These are phyloP conservation scores for Trypanosoma cruzi DNA, from an alignment of 208 protist genomes.

Conservation along the genomic window DNA sequence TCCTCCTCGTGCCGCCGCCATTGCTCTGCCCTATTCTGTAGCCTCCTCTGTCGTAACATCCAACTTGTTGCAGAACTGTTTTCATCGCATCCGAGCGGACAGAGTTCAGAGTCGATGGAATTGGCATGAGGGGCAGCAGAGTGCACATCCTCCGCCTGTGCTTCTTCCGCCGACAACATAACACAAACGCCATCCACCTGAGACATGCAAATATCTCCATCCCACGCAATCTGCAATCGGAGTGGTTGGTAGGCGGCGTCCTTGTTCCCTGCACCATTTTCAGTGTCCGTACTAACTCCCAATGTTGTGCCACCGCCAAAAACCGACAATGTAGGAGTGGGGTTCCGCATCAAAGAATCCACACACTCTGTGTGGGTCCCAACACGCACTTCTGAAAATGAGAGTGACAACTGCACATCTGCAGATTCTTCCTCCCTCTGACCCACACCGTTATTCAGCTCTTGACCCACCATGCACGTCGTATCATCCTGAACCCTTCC, in stretches of 20 bases:
- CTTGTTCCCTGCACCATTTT: background rate
- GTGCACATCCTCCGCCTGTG: background rate
- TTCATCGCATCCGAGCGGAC: background rate
- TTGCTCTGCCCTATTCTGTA: background rate
- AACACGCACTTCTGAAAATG: background rate
- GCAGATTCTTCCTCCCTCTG: background rate
- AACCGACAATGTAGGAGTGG: background rate
- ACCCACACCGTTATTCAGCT: background rate
- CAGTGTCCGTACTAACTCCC: background rate
- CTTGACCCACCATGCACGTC: background rate
- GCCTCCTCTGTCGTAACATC: background rate
- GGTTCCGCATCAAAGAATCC: background rate
- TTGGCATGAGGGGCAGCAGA: background rate
- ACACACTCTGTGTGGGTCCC: background rate
- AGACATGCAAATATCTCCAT: background rate
- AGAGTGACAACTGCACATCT: background rate
- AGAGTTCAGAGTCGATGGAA: background rate
- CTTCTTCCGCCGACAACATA: background rate
- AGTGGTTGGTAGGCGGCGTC: background rate
- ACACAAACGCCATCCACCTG: background rate
- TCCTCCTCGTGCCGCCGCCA: background rate
- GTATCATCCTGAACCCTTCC: background rate
- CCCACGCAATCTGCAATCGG: constrained; percentile 2
- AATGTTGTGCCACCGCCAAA: background rate
- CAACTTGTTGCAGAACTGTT: background rate